Base-by-base conservation (phyloP, 257 asterid genomes). In the Galeopsis tetrahit region DNA sequence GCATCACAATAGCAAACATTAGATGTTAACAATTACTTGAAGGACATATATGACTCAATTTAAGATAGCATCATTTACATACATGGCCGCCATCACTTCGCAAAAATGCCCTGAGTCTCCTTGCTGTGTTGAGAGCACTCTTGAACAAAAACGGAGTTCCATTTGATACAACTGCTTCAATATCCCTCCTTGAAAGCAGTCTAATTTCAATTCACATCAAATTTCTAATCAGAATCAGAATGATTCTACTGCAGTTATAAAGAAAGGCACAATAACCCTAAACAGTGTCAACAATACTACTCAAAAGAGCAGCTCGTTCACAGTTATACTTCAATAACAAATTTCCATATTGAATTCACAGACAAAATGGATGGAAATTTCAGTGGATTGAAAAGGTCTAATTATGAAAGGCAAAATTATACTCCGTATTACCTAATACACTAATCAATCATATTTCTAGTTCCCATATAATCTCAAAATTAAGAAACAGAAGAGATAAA, bases 121-220 rank as follows among this genome's bases (percentile, higher is more conserved):
- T 80, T 28, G 96, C 89, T 32, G 90, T 80, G 71, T 88, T 90
- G 21, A 93, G 85, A 2, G 98, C 96, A 79, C 90, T 82, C 79
- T 83, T 89, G 84, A 91, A 93, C 70, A 93, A 75, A 84, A 91
- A 91, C 9, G 97, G 98, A 68, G 96, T 93, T 74, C 97, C 98
- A 75, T 89, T 89, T 43, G 87, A 66, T 17, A 84, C 96, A 73
- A 91, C 84, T 9, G 86, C 88, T 76, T 91, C 94, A 38, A 91
- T 82, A 67, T 93, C 90, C 79, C 77, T 93, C 83, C 87, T 89
- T 8, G 96, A 85, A 57, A 93, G 87, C 74, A 61, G 73, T 78
- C 98, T 91, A 86, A 86, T 77, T 77, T 31, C 17, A 43, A 58
- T 35, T 13, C 66, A 72, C 69, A 61, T 55, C 38, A 61, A 70